phyloP scores from a whole-genome alignment of 2,329 filamentous ascomycete species.

The Penicillium freii region DNA sequence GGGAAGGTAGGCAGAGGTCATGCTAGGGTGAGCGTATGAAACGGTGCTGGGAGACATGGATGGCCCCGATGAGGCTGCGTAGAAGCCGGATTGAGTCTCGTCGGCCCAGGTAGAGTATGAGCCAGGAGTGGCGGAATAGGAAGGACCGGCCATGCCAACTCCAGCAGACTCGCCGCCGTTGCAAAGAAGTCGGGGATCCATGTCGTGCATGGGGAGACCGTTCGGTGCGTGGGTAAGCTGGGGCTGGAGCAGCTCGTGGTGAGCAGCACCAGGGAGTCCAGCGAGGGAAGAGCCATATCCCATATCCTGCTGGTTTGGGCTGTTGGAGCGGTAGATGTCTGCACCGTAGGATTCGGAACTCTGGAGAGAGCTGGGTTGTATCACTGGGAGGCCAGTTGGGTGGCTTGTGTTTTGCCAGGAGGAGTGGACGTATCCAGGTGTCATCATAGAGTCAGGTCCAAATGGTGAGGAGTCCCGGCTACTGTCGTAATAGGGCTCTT shows the following conservation, averaged over 20 bases:
- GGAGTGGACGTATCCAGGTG: constrained; percentile 41
- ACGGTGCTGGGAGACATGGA: constrained; percentile 10
- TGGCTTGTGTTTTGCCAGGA: constrained; percentile 52
- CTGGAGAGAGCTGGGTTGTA: constrained; percentile 41
- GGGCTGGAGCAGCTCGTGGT: constrained; percentile 45
- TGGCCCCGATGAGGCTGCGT: background rate
- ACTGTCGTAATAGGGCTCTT: constrained; percentile 26
- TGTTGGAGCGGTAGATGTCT: constrained; percentile 44
- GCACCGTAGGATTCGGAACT: constrained; percentile 36
- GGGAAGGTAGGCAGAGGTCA: constrained; percentile 1
- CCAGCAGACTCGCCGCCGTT: constrained; percentile 26
- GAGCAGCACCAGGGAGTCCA: constrained; percentile 42
- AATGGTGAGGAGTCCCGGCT: constrained; percentile 40
- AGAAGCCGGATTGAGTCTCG: background rate
- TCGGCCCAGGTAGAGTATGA: constrained; percentile 14
- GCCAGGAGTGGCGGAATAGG: background rate
- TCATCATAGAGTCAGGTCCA: constrained; percentile 23
- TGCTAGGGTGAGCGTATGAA: constrained; percentile 5
- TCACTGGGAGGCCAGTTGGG: constrained; percentile 52
- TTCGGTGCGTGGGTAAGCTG: constrained; percentile 28
- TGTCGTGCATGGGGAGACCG: constrained; percentile 31
- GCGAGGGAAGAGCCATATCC: constrained; percentile 41
- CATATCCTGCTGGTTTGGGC: constrained; percentile 29
- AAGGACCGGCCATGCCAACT: constrained; percentile 7
- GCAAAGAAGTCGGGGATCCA: constrained; percentile 45